Evolutionary conservation across 441 rosid genomes (phyloP), one percentile per base, ranked within the genome.

Genomic region (Adansonia rubrostipa): DNA sequence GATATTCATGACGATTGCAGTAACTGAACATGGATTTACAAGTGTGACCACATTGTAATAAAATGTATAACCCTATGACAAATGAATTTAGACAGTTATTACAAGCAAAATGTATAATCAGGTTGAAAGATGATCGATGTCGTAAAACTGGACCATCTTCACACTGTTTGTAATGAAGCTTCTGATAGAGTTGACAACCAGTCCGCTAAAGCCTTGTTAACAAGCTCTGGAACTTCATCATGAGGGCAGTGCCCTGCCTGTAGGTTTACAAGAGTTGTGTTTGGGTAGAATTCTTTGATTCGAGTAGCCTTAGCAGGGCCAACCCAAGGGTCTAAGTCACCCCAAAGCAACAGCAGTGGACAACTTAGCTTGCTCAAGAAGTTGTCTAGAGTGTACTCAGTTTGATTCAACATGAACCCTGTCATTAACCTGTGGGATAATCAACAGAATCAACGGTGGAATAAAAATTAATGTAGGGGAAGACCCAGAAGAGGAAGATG

Each of bases 171-270:
- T 51, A 58, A 81, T 68, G 81, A 86, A 78, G 84, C 60, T 73
- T 88, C 75, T 0, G 87, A 77, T 77, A 86, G 62, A 76, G 85
- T 85, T 20, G 95, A 83, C 75, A 94, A 79, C 99, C 98, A 96
- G 36, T 92, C 88, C 63, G 86, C 73, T 74, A 96, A 82, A 71
- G 97, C 97, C 71, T 71, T 74, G 77, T 96, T 96, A 45, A 91
- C 97, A 64, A 86, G 93, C 77, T 89, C 97, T 0, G 98, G 99
- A 61, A 92, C 96, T 86, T 96, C 98, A 40, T 96, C 99, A 60
- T 94, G 99, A 1, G 99, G 99, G 69, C 98, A 96, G 78, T 96
- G 99, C 28, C 98, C 99, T 5, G 99, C 97, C 85, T 96, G 93
- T 40, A 94, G 85, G 86, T 90, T 89, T 75, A 96, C 97, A 0